phyloP scores from a whole-genome alignment of 2,329 filamentous ascomycete species.

The Hortaea werneckii region DNA sequence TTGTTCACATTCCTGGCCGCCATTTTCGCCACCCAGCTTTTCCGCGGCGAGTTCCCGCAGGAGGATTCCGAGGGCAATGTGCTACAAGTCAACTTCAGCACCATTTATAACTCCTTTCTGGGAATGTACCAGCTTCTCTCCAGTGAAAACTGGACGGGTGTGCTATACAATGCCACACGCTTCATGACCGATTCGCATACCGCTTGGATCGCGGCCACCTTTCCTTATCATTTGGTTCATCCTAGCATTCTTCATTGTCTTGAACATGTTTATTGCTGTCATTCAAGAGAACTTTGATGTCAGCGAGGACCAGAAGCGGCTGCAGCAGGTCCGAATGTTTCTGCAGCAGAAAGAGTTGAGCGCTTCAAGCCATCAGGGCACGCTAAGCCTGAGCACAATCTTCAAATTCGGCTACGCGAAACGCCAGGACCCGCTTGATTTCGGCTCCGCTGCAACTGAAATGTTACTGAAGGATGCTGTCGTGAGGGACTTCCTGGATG shows the following conservation, averaged over 20 bases:
- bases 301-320: constrained; percentile 91
- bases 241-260: constrained; percentile 82
- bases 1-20: constrained; percentile 87
- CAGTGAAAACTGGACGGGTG: constrained; percentile 88
- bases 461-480: constrained; percentile 96
- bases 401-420: constrained; percentile 53
- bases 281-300: constrained; percentile 99
- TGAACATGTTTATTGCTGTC: constrained; percentile 99
- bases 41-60: constrained; percentile 69
- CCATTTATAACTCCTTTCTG: constrained; percentile 90
- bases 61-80: constrained; percentile 50
- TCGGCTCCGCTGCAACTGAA: constrained; percentile 82
- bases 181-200: constrained; percentile 57
- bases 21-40: constrained; percentile 87
- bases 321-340: constrained; percentile 93
- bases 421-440: constrained; percentile 75
- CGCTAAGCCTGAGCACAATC: constrained; percentile 60
- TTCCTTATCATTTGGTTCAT: constrained; percentile 94
- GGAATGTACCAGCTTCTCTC: constrained; percentile 97
- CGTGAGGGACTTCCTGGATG: constrained; percentile 87
- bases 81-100: constrained; percentile 67
- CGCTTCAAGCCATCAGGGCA: constrained; percentile 48
- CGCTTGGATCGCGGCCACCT: constrained; percentile 86
- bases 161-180: constrained; percentile 72
- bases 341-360: constrained; percentile 82